These are phyloP conservation scores for Casuarina equisetifolia DNA, from an alignment of 306 rosid genomes.

Conservation along the genomic window DNA sequence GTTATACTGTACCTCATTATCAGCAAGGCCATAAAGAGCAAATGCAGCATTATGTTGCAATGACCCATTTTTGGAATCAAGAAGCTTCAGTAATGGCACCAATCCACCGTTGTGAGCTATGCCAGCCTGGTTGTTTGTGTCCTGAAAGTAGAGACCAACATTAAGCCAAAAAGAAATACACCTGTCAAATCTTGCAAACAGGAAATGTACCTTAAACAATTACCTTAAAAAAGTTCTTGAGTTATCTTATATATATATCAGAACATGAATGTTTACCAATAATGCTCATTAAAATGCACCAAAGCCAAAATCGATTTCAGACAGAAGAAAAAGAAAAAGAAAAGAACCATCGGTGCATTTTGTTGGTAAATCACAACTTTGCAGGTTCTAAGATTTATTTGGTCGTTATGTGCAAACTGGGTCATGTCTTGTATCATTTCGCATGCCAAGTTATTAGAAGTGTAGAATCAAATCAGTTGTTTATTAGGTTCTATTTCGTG, in stretches of 20 bases:
- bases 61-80: conserved; percentile 97
- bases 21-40: conserved; percentile 98
- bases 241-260: not conserved
- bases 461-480: not conserved
- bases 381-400: not conserved
- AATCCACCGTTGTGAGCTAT: conserved; percentile 95
- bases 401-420: not conserved
- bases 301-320: conserved; percentile 17
- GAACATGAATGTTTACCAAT: conserved; percentile 8
- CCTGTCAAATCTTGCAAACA: conserved; percentile 6
- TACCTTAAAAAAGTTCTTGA: conserved; percentile 1
- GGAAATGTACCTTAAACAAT: not conserved
- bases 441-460: not conserved
- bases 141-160: conserved; percentile 48
- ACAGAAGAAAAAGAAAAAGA: conserved; percentile 2
- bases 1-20: conserved; percentile 70
- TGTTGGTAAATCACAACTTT: not conserved
- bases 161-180: conserved; percentile 24
- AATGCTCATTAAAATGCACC: not conserved
- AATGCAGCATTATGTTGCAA: conserved; percentile 99
- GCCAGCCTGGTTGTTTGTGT: conserved; percentile 94
- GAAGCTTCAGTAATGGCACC: conserved; percentile 87
- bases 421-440: too few species aligned
- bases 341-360: conserved; percentile 1
- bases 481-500: not conserved